Evolutionary conservation across 805 yeast species (phyloP).

Genomic region (Grigorovia humatica): DNA sequence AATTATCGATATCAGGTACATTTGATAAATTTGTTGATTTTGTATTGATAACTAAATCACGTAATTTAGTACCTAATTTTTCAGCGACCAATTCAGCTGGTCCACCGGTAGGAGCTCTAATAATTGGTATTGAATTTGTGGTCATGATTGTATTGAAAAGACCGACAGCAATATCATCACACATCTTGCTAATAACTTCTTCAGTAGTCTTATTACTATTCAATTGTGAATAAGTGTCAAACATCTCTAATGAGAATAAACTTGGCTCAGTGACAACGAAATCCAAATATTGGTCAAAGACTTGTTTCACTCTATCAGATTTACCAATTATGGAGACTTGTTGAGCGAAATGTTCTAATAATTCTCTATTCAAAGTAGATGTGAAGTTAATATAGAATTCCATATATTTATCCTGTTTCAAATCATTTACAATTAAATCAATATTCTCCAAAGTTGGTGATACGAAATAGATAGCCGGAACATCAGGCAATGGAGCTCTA

Average conservation of each 20-base stretch:
- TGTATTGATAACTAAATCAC: conserved; percentile 76
- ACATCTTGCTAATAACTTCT: conserved; percentile 55
- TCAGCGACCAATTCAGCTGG: conserved; percentile 93
- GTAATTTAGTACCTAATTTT: conserved; percentile 67
- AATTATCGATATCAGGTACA: conserved; percentile 17
- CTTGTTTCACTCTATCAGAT: conserved; percentile 68
- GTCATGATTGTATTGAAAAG: conserved; percentile 72
- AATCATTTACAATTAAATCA: conserved; percentile 56
- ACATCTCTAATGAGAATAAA: conserved; percentile 67
- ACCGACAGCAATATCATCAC: conserved; percentile 68
- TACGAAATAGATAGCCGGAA: conserved; percentile 86
- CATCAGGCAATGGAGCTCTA: conserved; percentile 84
- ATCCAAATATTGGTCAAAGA: conserved; percentile 88
- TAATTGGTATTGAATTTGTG: conserved; percentile 71
- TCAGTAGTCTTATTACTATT: conserved; percentile 67
- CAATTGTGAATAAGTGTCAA: conserved; percentile 54
- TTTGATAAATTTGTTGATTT: conserved; percentile 22
- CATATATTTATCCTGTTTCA: conserved; percentile 66
- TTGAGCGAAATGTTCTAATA: conserved; percentile 82
- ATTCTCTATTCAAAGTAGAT: conserved; percentile 61
- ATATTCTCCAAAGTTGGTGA: conserved; percentile 79
- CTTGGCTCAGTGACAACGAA: conserved; percentile 90
- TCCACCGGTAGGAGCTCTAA: conserved; percentile 84
- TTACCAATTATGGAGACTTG: conserved; percentile 65
- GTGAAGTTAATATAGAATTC: conserved; percentile 79